Percentiles rank a stretch among this genome's conserved stretches.
Conservation (phyloP, 148 eudicot genomes). For the Chenopodium quinoa region DNA sequence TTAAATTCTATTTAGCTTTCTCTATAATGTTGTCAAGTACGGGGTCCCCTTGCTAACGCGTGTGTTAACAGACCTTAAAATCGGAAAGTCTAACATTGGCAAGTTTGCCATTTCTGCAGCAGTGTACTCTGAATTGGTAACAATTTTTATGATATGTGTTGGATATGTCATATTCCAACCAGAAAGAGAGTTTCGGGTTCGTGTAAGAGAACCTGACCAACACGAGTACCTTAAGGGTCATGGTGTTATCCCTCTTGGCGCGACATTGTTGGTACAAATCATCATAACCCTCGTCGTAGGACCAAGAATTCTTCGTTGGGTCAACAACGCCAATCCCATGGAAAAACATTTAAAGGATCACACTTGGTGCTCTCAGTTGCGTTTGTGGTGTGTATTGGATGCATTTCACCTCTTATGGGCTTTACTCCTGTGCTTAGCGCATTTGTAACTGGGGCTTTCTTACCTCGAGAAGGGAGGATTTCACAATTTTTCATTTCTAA, state of each 20-base stretch:
- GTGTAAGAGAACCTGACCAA: conserved; percentile 22
- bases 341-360: conserved; percentile 83
- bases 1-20: conserved; percentile 47
- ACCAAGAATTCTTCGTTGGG: conserved; percentile 63
- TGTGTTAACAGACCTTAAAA: conserved; percentile 78
- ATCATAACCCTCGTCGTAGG: conserved; percentile 43
- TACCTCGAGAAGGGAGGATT: conserved; percentile 88
- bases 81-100: conserved; percentile 83
- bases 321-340: conserved; percentile 68
- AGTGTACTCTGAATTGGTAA: conserved; percentile 59
- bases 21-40: conserved; percentile 65
- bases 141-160: conserved; percentile 43
- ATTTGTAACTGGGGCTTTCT: conserved; percentile 67
- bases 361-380: conserved; percentile 74
- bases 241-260: conserved; percentile 23
- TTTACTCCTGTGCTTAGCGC: conserved; percentile 68
- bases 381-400: conserved; percentile 49
- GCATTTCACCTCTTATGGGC: conserved; percentile 49
- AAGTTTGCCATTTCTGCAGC: conserved; percentile 69
- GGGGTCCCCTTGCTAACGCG: conserved; percentile 65
- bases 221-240: conserved; percentile 4
- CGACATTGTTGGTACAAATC: conserved; percentile 34
- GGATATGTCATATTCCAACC: conserved; percentile 53
- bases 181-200: conserved; percentile 23
- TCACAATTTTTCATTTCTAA: conserved; percentile 61